phyloP scores from a whole-genome alignment of 352 stramenopile species.

The Phytophthora pluvialis region DNA sequence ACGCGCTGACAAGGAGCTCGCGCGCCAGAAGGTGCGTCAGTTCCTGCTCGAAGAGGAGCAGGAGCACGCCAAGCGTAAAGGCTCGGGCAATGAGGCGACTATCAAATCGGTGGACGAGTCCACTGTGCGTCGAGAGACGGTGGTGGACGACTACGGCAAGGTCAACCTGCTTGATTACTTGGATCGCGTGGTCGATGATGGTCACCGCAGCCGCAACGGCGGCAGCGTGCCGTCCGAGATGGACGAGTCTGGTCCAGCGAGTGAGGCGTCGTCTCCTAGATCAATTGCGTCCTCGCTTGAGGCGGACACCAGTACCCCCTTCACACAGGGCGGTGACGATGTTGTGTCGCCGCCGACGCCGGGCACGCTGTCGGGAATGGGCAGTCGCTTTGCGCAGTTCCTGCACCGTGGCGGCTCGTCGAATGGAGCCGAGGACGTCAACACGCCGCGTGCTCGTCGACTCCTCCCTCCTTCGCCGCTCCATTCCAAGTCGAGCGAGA shows the following conservation, averaged over 20 bases:
- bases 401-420: slow-evolving; percentile 32
- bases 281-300: slow-evolving; percentile 35
- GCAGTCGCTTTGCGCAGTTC: slow-evolving; percentile 44
- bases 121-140: slow-evolving; percentile 52
- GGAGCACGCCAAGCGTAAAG: slow-evolving; percentile 20
- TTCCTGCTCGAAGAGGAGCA: slow-evolving; percentile 52
- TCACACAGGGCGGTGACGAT: slow-evolving; percentile 31
- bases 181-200: slow-evolving; percentile 41
- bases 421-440: slow-evolving; percentile 18
- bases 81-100: slow-evolving; percentile 30
- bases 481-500: slow-evolving; percentile 33
- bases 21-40: slow-evolving; percentile 51
- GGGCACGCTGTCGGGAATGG: slow-evolving; percentile 24
- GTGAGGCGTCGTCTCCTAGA: slow-evolving; percentile 34
- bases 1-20: slow-evolving; percentile 52
- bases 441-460: slow-evolving; percentile 21
- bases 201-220: slow-evolving; percentile 33
- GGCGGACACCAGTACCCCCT: slow-evolving; percentile 24
- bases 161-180: slow-evolving; percentile 58
- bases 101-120: slow-evolving; percentile 64
- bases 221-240: slow-evolving; percentile 31
- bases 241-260: slow-evolving; percentile 27
- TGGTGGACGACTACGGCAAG: slow-evolving; percentile 58
- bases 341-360: slow-evolving; percentile 5
- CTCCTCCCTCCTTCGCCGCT: slow-evolving; percentile 31